These are phyloP conservation scores for Ascoidea tarda DNA, from an alignment of 805 yeast species.

Conservation along the genomic window DNA sequence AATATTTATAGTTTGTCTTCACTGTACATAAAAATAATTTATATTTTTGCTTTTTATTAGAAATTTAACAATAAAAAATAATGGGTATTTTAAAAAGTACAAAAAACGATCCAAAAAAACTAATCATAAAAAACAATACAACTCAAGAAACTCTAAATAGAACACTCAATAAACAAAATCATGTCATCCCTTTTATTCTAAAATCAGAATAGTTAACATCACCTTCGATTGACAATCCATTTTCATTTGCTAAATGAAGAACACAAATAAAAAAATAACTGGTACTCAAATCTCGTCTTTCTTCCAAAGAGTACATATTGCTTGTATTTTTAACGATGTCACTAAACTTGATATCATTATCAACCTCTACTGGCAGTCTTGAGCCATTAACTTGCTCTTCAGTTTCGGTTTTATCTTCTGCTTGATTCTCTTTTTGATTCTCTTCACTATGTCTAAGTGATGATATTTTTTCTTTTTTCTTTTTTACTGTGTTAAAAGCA, in stretches of 20 bases:
- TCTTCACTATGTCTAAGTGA: conserved; percentile 2
- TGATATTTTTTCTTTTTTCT: conserved; percentile 12
- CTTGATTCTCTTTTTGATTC: conserved; percentile 17
- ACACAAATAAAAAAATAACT: conserved; percentile 77
- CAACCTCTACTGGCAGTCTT: conserved; percentile 3
- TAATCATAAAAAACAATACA: neutral
- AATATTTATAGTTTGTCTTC: no score
- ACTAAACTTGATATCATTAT: conserved; percentile 21
- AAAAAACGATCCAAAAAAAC: no score
- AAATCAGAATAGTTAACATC: conserved; percentile 20
- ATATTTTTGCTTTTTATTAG: no score
- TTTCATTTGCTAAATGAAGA: conserved; percentile 77
- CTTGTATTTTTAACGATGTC: conserved; percentile 35
- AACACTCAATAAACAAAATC: neutral
- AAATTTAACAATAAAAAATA: no score
- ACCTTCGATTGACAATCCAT: conserved; percentile 46
- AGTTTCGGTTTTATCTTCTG: neutral
- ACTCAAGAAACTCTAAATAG: neutral
- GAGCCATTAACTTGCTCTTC: neutral
- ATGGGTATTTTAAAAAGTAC: neutral
- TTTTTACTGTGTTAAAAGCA: conserved; percentile 22
- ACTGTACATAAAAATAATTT: no score
- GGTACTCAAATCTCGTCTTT: conserved; percentile 59
- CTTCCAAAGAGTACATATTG: conserved; percentile 38
- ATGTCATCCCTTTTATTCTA: neutral